Evolutionary conservation across 2,329 filamentous ascomycete species (phyloP), one percentile per base, ranked within the genome.

Genomic region (Aspergillus proliferans): DNA sequence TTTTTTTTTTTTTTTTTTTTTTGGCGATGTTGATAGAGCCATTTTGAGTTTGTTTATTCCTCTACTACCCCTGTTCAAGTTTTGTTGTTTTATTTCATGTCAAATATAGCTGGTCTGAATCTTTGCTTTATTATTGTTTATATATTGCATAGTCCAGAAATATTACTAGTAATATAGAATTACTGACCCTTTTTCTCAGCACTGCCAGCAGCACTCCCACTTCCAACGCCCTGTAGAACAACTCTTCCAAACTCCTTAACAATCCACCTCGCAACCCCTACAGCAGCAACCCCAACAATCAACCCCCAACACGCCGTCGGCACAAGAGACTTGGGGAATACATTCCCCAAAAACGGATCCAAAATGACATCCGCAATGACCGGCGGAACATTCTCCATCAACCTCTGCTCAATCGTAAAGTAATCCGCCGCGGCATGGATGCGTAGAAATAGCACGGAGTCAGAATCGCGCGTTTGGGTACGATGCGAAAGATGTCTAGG

Each of bases 291-390:
- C 9, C 82, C 81, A 47, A 95, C 77, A 3, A 80, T 56, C 3
- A 77, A 59, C 47, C 94, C 76, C 68, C 90, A 95, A 33, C 71
- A 72, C 10, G 81, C 81, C 1, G 86, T 92, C 18, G 87, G 84
- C 19, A 86, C 61, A 14, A 97, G 74, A 3, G 90, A 95, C 46
- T 76, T 76, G 10, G 93, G 93, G 46, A 97, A 76, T 14, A 90
- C 63, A 71, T 94, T 93, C 61, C 85, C 71, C 38, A 94, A 52
- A 63, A 85, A 97, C 0, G 90, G 90, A 67, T 97, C 93, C 21
- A 98, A 80, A 60, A 96, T 84, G 49, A 86, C 71, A 60, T 98
- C 92, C 46, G 86, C 86, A 47, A 83, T 74, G 3, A 97, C 89
- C 0, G 83, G 81, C 2, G 85, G 84, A 12, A 88, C 86, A 52